These are phyloP conservation scores for Verticillium albo-atrum DNA, from an alignment of 2,329 filamentous ascomycete species.

Conservation along the genomic window DNA sequence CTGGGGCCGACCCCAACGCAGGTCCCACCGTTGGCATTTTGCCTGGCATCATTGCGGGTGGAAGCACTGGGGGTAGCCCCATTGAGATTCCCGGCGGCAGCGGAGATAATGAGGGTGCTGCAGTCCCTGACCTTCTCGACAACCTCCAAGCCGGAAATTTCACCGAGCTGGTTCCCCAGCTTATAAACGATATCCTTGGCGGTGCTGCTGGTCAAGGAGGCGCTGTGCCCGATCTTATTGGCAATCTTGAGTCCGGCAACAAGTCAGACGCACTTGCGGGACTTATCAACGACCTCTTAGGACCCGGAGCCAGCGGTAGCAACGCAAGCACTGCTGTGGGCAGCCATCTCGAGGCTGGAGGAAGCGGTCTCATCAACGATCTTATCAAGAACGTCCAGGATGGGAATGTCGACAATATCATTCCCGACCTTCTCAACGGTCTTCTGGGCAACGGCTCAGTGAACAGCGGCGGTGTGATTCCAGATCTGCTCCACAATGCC, in stretches of 20 bases:
- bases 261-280: neutral
- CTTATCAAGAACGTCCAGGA: neutral
- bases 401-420: neutral
- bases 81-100: neutral
- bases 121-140: neutral
- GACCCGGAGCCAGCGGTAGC: neutral
- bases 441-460: neutral
- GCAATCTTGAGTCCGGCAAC: neutral
- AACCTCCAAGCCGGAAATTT: neutral
- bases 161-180: neutral
- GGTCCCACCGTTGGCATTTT: neutral
- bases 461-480: neutral
- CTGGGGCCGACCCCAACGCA: neutral
- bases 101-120: neutral
- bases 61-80: neutral
- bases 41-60: neutral
- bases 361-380: neutral
- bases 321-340: neutral
- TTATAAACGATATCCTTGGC: neutral
- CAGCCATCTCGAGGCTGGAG: neutral
- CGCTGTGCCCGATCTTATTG: neutral
- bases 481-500: neutral
- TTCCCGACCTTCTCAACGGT: neutral
- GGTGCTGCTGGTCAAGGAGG: neutral
- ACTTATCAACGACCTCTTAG: neutral